Evolutionary conservation across 2,329 filamentous ascomycete genomes (phyloP), one percentile per base, ranked within the genome.

Genomic region (Trichoderma atroviride): DNA sequence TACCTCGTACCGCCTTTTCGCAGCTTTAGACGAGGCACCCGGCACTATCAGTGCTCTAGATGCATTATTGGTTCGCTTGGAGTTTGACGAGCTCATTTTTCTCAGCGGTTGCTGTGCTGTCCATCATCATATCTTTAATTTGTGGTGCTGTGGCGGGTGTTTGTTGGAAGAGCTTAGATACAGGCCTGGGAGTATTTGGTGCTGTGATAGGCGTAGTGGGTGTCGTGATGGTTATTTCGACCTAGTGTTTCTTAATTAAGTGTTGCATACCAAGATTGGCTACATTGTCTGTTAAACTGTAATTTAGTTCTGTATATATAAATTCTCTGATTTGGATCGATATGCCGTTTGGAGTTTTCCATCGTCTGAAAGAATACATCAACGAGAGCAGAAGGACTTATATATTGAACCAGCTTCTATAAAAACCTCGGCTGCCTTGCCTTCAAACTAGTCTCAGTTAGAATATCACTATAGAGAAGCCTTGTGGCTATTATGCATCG

Each of bases 141-240:
- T 61, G 37, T 6, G 59, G 59, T 24, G 59, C 24, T 19, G 40
- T 50, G 40, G 59, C 40, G 29, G 59, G 40, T 31, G 14, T 50
- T 52, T 24, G 5, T 47, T 33, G 40, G 29, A 52, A 33, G 40
- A 61, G 59, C 5, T 35, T 61, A 19, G 59, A 61, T 61, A 50
- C 40, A 35, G 59, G 59, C 11, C 43, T 62, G 29, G 59, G 59
- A 16, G 43, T 62, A n/a, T 62, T 62, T 62, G 59, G 59, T 33
- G 59, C 59, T 62, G 43, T 62, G 16, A 62, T 62, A 10, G 59
- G 59, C 43, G 27, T 62, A 3, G 43, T 50, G 19, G 43, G 59
- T 10, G 29, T 52, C 27, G 40, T 52, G 43, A 62, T 50, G 29
- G 43, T 19, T 24, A 27, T 62, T 52, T 50, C 50, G 27, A 33